Conservation (phyloP, 169 alveolate genomes). For the Eimeria falciformis region DNA sequence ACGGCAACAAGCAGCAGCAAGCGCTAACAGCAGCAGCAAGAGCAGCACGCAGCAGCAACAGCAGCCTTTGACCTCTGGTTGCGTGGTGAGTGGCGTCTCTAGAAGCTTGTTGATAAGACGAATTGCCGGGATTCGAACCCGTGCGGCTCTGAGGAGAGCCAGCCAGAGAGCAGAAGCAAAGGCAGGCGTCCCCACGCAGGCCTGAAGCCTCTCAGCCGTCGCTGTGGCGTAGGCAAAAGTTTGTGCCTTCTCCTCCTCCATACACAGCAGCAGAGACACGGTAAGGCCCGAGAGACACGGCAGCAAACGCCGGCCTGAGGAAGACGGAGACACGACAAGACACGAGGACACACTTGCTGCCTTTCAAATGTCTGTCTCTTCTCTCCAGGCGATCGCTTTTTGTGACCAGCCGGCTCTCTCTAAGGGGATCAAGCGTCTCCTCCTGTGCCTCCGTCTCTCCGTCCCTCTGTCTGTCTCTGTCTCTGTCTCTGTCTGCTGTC, state of each 20-base stretch:
- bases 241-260: constrained; percentile 87
- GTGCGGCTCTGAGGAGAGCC: constrained; percentile 11
- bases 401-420: too few relatives aligned
- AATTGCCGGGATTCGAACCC: constrained; percentile 21
- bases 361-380: too few relatives aligned
- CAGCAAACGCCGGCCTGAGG: constrained; percentile 3
- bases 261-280: constrained; percentile 88
- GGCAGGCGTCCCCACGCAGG: constrained; percentile 11
- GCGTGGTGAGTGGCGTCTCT: background rate
- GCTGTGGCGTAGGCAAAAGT: background rate
- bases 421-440: too few relatives aligned
- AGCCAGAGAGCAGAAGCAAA: constrained; percentile 49
- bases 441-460: too few relatives aligned
- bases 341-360: constrained; percentile 81
- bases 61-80: background rate
- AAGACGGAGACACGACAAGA: background rate
- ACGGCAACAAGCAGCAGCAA: background rate
- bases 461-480: too few relatives aligned
- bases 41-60: constrained; percentile 23
- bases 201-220: constrained; percentile 3
- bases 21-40: constrained; percentile 6
- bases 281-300: constrained; percentile 85
- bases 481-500: too few relatives aligned
- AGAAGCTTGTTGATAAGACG: background rate
- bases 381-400: background rate